A percentile compares a stretch with the other conserved stretches of the same genome.
These are phyloP conservation scores for Sphenostylis stenocarpa DNA, from an alignment of 306 rosid genomes.

Conservation along the genomic window DNA sequence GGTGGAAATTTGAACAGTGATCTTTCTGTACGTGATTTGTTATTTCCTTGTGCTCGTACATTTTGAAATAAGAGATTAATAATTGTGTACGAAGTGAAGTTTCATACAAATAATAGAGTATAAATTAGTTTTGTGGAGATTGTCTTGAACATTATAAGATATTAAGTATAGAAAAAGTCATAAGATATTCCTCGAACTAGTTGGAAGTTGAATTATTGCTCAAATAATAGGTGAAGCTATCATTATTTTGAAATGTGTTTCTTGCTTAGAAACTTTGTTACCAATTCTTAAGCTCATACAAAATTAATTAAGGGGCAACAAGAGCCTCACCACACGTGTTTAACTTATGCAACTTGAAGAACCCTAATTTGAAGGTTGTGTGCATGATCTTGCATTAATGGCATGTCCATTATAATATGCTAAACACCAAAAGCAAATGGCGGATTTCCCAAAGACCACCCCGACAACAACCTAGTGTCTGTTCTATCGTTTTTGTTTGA, in stretches of 20 bases:
- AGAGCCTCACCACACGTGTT: constrained; percentile 12
- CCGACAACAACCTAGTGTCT: constrained; percentile 21
- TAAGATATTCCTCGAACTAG: too few species aligned
- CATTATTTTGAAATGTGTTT: not conserved
- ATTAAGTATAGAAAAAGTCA: too few species aligned
- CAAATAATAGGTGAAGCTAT: not conserved
- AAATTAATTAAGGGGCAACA: not conserved
- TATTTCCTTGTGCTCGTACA: not conserved
- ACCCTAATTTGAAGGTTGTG: not conserved
- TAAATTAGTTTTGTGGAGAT: too few species aligned
- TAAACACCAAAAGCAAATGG: constrained; percentile 26
- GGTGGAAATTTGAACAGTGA: too few species aligned
- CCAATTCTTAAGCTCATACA: too few species aligned
- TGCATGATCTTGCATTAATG: constrained; percentile 1
- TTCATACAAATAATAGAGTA: too few species aligned
- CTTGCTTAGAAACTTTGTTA: not conserved
- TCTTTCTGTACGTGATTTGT: not conserved
- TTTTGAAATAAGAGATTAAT: not conserved
- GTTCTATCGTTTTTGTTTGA: not conserved
- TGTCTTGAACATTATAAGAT: too few species aligned
- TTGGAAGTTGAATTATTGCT: too few species aligned
- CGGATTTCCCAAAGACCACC: constrained; percentile 21
- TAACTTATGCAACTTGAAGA: not conserved
- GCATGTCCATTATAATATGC: not conserved
- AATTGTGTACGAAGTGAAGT: too few species aligned